Evolutionary conservation across 208 protist species (phyloP).

Genomic region (Leishmania martiniquensis): DNA sequence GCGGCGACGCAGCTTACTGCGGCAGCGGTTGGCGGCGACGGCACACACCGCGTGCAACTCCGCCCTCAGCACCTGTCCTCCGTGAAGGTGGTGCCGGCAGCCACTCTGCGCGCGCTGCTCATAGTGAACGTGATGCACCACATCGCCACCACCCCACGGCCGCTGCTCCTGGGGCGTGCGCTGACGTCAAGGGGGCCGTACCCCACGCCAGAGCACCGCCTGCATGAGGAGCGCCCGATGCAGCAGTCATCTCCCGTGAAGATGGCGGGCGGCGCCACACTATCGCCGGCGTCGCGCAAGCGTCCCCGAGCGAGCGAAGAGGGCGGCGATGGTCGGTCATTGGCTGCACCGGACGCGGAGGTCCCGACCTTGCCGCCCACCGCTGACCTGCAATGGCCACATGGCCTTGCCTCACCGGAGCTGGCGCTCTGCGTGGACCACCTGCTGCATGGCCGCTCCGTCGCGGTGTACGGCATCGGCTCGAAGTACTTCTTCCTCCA

Average conservation of each 20-base stretch:
- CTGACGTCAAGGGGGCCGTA: not conserved
- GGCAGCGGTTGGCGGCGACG: not conserved
- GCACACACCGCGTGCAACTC: not conserved
- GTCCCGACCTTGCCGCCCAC: not conserved
- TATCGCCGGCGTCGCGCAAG: not conserved
- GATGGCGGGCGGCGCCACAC: not conserved
- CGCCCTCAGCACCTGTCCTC: constrained; percentile 2
- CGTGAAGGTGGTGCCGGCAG: constrained; percentile 29
- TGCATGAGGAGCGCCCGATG: not conserved
- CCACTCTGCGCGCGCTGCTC: constrained; percentile 48
- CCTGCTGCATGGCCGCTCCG: constrained; percentile 71
- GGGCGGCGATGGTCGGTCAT: not conserved
- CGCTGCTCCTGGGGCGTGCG: constrained; percentile 1
- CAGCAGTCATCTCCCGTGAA: not conserved
- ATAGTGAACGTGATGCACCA: constrained; percentile 66
- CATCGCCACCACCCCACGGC: constrained; percentile 40
- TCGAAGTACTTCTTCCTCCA: constrained; percentile 85
- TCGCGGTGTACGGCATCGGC: constrained; percentile 77
- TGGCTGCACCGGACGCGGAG: not conserved
- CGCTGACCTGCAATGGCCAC: constrained; percentile 44
- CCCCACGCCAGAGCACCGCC: not conserved
- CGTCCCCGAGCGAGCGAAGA: not conserved
- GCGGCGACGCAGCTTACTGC: constrained; percentile 37
- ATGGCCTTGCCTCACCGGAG: constrained; percentile 56
- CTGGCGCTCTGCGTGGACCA: constrained; percentile 71